A percentile compares a stretch with the other conserved stretches of the same genome.
These are phyloP conservation scores for Pichia kluyveri DNA, from an alignment of 805 yeast genomes.

Conservation along the genomic window DNA sequence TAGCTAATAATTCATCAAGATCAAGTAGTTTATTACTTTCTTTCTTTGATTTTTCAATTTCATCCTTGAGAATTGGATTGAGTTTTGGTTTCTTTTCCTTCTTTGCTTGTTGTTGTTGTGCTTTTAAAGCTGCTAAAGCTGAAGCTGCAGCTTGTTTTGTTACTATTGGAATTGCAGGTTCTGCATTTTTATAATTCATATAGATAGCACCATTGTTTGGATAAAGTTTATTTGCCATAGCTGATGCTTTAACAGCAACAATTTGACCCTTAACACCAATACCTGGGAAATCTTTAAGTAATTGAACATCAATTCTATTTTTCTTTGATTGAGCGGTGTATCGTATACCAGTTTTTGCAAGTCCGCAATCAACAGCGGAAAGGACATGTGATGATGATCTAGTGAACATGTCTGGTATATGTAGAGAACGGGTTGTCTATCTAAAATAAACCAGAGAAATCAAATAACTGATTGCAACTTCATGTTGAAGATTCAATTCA, in stretches of 20 bases:
- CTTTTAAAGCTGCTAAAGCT: constrained; percentile 9
- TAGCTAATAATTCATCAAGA: constrained; percentile 20
- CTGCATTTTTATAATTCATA: constrained; percentile 29
- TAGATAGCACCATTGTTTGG: constrained; percentile 68
- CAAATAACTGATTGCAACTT: no score
- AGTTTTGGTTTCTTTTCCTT: constrained; percentile 6
- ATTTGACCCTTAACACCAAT: constrained; percentile 68
- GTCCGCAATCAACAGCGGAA: constrained; percentile 11
- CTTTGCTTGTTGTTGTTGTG: constrained; percentile 4
- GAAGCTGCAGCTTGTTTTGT: constrained; percentile 10
- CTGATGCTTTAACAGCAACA: constrained; percentile 64
- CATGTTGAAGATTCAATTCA: no score
- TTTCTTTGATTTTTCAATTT: neutral
- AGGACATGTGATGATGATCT: constrained; percentile 11
- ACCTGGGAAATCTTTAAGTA: constrained; percentile 56
- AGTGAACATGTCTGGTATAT: constrained; percentile 12
- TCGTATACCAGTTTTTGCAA: constrained; percentile 26
- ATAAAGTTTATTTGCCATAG: constrained; percentile 75
- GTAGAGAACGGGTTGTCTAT: neutral
- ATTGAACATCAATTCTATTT: constrained; percentile 60
- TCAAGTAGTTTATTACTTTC: constrained; percentile 11
- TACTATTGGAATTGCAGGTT: constrained; percentile 27
- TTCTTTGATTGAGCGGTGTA: constrained; percentile 41
- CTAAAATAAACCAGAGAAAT: no score
- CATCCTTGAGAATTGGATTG: constrained; percentile 6